Conservation (phyloP, 257 asterid species). For the Solanum ahanhuiri region DNA sequence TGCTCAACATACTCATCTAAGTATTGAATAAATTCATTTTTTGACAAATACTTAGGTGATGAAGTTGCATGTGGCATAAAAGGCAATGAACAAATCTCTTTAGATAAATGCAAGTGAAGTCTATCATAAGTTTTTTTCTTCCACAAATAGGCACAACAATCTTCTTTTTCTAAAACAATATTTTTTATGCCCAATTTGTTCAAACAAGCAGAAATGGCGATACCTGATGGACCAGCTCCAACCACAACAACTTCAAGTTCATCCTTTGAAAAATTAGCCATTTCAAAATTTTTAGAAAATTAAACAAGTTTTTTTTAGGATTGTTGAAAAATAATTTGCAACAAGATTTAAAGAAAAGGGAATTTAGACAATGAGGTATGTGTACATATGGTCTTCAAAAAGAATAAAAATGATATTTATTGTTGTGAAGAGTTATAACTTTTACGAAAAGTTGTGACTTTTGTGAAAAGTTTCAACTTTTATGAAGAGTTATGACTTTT, state of each 20-base stretch:
- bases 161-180: constrained; percentile 48
- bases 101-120: constrained; percentile 44
- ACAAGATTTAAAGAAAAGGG: neutral
- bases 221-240: constrained; percentile 57
- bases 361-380: neutral
- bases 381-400: neutral
- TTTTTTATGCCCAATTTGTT: constrained; percentile 21
- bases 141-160: constrained; percentile 50
- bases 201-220: constrained; percentile 43
- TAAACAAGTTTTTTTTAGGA: neutral
- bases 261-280: neutral
- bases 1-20: neutral
- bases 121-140: constrained; percentile 41
- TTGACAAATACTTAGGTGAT: constrained; percentile 32
- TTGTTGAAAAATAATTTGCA: neutral
- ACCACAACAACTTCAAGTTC: constrained; percentile 24
- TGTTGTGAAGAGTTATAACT: neutral
- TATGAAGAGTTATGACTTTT: neutral
- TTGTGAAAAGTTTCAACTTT: no score
- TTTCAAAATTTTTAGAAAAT: neutral
- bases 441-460: no score
- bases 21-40: constrained; percentile 20
- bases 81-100: constrained; percentile 41
- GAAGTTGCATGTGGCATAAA: constrained; percentile 24
- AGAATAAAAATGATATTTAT: neutral